phyloP scores from a whole-genome alignment of 1,284 basidiomycete species.

The Taiwanofungus camphoratus region DNA sequence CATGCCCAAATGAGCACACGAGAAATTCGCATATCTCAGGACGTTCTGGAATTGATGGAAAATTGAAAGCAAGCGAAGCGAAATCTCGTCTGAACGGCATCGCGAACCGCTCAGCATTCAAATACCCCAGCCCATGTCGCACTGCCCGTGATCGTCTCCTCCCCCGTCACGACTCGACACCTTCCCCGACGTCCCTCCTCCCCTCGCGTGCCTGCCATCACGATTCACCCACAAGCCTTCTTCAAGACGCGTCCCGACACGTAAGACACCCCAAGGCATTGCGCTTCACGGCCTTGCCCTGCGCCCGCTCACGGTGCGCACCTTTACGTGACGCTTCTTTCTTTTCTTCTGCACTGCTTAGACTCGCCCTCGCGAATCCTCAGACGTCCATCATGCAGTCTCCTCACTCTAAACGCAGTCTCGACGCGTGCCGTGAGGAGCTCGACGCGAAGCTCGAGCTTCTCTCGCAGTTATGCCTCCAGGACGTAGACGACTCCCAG shows the following conservation, averaged over 20 bases:
- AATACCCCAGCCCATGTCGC: slow-evolving; percentile 3
- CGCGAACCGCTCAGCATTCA: slow-evolving; percentile 3
- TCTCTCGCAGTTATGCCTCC: slow-evolving; percentile 22
- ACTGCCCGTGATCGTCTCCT: not conserved
- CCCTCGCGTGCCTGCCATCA: slow-evolving; percentile 2
- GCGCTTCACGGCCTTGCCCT: no score
- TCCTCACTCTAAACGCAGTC: slow-evolving; percentile 9
- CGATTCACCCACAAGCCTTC: not conserved
- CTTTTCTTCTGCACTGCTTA: no score
- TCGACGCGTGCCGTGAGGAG: slow-evolving; percentile 14
- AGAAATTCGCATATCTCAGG: slow-evolving; percentile 4
- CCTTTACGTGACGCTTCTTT: not conserved
- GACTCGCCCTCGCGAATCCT: no score
- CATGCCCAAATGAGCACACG: not conserved
- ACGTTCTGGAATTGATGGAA: slow-evolving; percentile 6
- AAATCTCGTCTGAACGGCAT: slow-evolving; percentile 1
- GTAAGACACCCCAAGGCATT: no score
- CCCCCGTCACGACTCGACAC: not conserved
- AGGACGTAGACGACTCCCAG: slow-evolving; percentile 13
- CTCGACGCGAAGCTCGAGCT: slow-evolving; percentile 26
- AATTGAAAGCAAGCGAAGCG: slow-evolving; percentile 2
- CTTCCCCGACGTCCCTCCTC: slow-evolving; percentile 2
- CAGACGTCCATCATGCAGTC: slow-evolving; percentile 15
- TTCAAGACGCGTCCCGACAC: not conserved
- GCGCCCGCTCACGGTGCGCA: no score